phyloP scores from a whole-genome alignment of 177 flowering plant genomes.

The Vitis hybrid region DNA sequence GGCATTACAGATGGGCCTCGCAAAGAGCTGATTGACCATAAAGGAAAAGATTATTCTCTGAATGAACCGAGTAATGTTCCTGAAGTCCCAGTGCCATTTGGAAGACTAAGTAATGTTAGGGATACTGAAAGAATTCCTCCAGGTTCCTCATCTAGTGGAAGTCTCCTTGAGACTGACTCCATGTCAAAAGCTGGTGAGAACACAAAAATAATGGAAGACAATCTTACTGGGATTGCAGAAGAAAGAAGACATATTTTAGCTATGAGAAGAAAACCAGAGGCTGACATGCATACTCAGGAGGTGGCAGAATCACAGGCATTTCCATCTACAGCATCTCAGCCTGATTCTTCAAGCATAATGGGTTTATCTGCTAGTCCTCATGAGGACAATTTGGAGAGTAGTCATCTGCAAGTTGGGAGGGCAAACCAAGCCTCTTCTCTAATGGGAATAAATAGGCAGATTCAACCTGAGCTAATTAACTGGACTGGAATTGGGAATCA shows the following conservation, averaged over 20 bases:
- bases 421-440: constrained; percentile 30
- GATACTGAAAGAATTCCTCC: constrained; percentile 42
- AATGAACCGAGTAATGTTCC: constrained; percentile 36
- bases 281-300: constrained; percentile 46
- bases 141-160: constrained; percentile 46
- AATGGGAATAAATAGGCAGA: constrained; percentile 33
- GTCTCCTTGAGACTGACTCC: constrained; percentile 34
- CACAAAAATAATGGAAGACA: constrained; percentile 34
- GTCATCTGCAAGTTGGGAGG: constrained; percentile 34
- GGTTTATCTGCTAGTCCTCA: constrained; percentile 30
- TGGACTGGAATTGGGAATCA: constrained; percentile 42
- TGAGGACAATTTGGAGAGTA: constrained; percentile 30
- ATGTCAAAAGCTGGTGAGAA: constrained; percentile 39
- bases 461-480: constrained; percentile 43
- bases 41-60: constrained; percentile 43
- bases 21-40: constrained; percentile 48
- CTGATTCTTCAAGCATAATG: constrained; percentile 28
- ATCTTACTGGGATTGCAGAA: constrained; percentile 33
- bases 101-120: constrained; percentile 35
- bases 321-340: constrained; percentile 17
- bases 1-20: constrained; percentile 50
- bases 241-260: constrained; percentile 37
- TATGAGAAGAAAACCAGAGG: constrained; percentile 35
- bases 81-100: constrained; percentile 34
- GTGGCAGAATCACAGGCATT: constrained; percentile 33